A percentile compares a stretch with the other conserved stretches of the same genome.
These are phyloP conservation scores for Ustilago curta DNA, from an alignment of 1,284 basidiomycete genomes.

Conservation along the genomic window DNA sequence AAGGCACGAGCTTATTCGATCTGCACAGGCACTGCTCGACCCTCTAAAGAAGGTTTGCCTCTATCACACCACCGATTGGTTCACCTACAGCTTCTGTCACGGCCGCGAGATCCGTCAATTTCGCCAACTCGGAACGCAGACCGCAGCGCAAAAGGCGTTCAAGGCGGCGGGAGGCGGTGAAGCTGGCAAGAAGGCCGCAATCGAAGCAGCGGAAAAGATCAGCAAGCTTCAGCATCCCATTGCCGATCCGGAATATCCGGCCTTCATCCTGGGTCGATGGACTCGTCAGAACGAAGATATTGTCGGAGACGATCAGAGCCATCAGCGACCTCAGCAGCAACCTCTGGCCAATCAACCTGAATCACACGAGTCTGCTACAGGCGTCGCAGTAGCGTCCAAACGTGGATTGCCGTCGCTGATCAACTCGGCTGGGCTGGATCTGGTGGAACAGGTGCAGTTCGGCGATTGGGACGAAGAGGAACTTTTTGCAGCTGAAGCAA, in stretches of 20 bases:
- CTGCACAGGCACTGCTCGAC: conserved; percentile 46
- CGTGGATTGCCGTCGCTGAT: conserved; percentile 9
- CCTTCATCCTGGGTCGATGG: conserved; percentile 50
- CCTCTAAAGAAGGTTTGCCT: conserved; percentile 58
- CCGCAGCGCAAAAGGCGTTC: conserved; percentile 29
- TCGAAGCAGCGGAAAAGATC: conserved; percentile 38
- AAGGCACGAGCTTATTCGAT: conserved; percentile 24
- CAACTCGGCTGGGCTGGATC: conserved; percentile 47
- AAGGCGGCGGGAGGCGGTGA: conserved; percentile 36
- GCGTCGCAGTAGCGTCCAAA: conserved; percentile 17
- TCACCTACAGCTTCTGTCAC: conserved; percentile 64
- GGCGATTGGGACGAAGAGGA: conserved; percentile 57
- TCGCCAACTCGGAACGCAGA: conserved; percentile 30
- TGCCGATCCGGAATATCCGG: conserved; percentile 40
- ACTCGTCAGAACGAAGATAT: conserved; percentile 42
- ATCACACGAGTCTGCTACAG: not conserved
- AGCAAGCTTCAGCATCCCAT: conserved; percentile 22
- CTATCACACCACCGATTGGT: conserved; percentile 63
- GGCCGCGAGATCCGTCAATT: conserved; percentile 59
- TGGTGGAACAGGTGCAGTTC: conserved; percentile 62
- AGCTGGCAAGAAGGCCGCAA: conserved; percentile 33
- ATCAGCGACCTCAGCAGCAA: conserved; percentile 23
- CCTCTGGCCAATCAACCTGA: conserved; percentile 4
- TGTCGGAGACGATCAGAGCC: conserved; percentile 32
- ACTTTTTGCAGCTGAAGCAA: conserved; percentile 41